Evolutionary conservation across 2,329 filamentous ascomycete genomes (phyloP).

Genomic region (Remersonia thermophila): DNA sequence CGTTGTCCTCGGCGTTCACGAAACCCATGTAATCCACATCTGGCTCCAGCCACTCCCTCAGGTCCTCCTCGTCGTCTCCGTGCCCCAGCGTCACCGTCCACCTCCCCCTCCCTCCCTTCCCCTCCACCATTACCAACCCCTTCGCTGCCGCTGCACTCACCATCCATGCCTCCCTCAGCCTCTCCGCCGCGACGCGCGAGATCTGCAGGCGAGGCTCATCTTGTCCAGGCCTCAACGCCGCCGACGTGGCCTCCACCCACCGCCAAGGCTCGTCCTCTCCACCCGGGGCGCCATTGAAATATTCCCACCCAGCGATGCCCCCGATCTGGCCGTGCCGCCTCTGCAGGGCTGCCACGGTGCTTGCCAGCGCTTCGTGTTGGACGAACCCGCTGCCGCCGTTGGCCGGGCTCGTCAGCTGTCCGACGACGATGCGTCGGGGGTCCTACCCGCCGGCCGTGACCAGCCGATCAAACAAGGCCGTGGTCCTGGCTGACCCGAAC

Average conservation of each 20-base stretch:
- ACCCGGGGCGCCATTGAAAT: slow-evolving; percentile 69
- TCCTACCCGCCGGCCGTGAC: slow-evolving; percentile 52
- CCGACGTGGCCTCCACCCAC: slow-evolving; percentile 62
- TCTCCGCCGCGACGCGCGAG: slow-evolving; percentile 12
- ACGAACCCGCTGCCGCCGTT: slow-evolving; percentile 50
- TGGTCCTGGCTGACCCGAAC: slow-evolving; percentile 50
- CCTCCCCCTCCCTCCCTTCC: no score
- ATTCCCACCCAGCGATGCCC: slow-evolving; percentile 92
- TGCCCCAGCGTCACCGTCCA: no score
- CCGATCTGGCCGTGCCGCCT: slow-evolving; percentile 56
- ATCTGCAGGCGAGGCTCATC: slow-evolving; percentile 13
- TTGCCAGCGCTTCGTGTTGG: slow-evolving; percentile 32
- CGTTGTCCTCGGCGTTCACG: slow-evolving; percentile 13
- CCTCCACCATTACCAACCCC: background rate
- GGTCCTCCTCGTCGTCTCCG: background rate
- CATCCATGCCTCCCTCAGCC: slow-evolving; percentile 15
- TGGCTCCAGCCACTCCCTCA: background rate
- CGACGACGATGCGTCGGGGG: slow-evolving; percentile 62
- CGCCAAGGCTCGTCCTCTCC: slow-evolving; percentile 54
- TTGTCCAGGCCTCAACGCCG: slow-evolving; percentile 23
- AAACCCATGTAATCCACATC: slow-evolving; percentile 19
- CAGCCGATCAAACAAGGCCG: slow-evolving; percentile 38
- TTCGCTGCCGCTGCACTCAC: slow-evolving; percentile 9
- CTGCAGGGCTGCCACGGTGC: slow-evolving; percentile 31
- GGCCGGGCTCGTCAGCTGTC: slow-evolving; percentile 64